Evolutionary conservation across 1,139 yeast species (phyloP).

Genomic region (Debaryomyces sp.): DNA sequence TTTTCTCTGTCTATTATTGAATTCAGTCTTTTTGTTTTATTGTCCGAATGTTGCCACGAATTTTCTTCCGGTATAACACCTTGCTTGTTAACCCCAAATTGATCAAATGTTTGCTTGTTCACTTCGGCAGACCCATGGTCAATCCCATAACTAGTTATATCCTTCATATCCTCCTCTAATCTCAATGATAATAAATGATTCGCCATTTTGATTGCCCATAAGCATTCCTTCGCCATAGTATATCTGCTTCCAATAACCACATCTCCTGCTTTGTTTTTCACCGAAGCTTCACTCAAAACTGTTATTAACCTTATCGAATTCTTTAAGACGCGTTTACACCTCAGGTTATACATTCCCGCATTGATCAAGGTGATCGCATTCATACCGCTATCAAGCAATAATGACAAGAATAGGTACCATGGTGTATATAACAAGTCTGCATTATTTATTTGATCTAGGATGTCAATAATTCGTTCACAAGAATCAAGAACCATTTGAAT

Average conservation of each 20-base stretch:
- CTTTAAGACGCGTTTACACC: slow-evolving; percentile 29
- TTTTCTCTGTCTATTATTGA: background rate
- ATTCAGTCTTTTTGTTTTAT: slow-evolving; percentile 8
- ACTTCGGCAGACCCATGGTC: slow-evolving; percentile 62
- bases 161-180: slow-evolving; percentile 41
- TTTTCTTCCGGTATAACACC: slow-evolving; percentile 10
- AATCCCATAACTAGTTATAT: slow-evolving; percentile 46
- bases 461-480: slow-evolving; percentile 37
- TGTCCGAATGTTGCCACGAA: slow-evolving; percentile 14
- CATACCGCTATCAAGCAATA: slow-evolving; percentile 52
- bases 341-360: slow-evolving; percentile 35
- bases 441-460: slow-evolving; percentile 36
- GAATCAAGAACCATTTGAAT: slow-evolving; percentile 38
- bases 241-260: slow-evolving; percentile 45
- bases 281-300: slow-evolving; percentile 32
- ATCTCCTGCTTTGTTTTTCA: slow-evolving; percentile 34
- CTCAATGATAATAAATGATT: slow-evolving; percentile 54
- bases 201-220: slow-evolving; percentile 64
- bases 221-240: slow-evolving; percentile 63
- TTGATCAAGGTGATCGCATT: slow-evolving; percentile 49
- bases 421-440: slow-evolving; percentile 46
- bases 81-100: slow-evolving; percentile 37
- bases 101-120: slow-evolving; percentile 51
- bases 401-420: slow-evolving; percentile 55
- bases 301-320: slow-evolving; percentile 30